Evolutionary conservation across 306 rosid species (phyloP), one percentile per base, ranked within the genome.

Genomic region (Datisca glomerata): DNA sequence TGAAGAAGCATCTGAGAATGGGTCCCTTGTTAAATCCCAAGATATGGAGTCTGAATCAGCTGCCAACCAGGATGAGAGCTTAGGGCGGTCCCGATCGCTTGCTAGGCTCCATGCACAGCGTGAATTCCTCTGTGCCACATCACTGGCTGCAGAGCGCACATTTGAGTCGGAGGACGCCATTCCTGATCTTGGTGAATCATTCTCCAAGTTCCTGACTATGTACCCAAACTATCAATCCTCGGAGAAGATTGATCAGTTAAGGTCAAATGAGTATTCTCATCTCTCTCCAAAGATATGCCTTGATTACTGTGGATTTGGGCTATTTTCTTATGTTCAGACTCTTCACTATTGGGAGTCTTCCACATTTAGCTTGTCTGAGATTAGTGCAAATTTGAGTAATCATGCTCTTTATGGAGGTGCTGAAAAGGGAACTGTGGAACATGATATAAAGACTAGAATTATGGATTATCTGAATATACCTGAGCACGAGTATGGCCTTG

Each of bases 1-100:
- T 8, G 97, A 83, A 63, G 97, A 89, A 61, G 97, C 97, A 43
- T 89, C 97, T 5, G 97, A 89, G 57, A 86, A 89, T 51, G 97
- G 97, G 13, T 74, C 70, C 4, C 82, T 87, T 18, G 51, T 54
- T 19, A 82, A 82, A 68, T 79, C 94, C 14, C 87, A 79, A 25
- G 81, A 74, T 50, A 73, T 82, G 49, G 93, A 71, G 8, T 55
- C 92, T n/a, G 87, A 83, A n/a, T 22, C 72, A 11, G 47, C 41
- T 8, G 59, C 51, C 11, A 57, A 67, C 53, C 75, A 47, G 40
- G 77, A 67, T 21, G 76, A 68, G 35, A 45, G 54, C 47, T 46
- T 83, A 21, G 94, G 86, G 47, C 63, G 94, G 62, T 84, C 86
- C 22, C 69, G 94, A 45, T 84, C 94, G 0, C 70, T 84, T 4